Evolutionary conservation across 2,329 filamentous ascomycete genomes (phyloP).

Genomic region (Colletotrichum karsti): DNA sequence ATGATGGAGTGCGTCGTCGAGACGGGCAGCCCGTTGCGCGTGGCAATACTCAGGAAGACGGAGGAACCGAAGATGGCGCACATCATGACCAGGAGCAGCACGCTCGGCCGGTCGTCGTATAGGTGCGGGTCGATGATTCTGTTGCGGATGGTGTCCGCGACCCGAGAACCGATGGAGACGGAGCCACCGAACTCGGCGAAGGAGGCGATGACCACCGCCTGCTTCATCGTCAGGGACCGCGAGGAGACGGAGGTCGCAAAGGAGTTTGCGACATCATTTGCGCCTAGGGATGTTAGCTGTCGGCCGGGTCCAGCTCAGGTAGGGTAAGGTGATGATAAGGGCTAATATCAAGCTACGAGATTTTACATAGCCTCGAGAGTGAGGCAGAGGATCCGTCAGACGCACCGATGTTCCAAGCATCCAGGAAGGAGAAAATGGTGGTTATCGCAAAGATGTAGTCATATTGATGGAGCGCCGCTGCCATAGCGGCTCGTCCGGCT

Average conservation of each 20-base stretch:
- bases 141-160: slow-evolving; percentile 55
- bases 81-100: slow-evolving; percentile 63
- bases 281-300: slow-evolving; percentile 39
- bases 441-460: slow-evolving; percentile 72
- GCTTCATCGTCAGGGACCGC: slow-evolving; percentile 54
- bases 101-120: slow-evolving; percentile 52
- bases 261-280: slow-evolving; percentile 59
- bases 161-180: slow-evolving; percentile 45
- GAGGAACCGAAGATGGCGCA: slow-evolving; percentile 60
- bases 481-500: slow-evolving; percentile 35
- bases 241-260: slow-evolving; percentile 57
- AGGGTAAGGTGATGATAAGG: slow-evolving; percentile 67
- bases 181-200: slow-evolving; percentile 54
- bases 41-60: slow-evolving; percentile 61
- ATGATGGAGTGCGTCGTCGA: slow-evolving; percentile 64
- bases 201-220: slow-evolving; percentile 52
- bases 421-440: slow-evolving; percentile 71
- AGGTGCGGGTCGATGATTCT: slow-evolving; percentile 53
- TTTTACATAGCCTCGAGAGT: too few relatives aligned
- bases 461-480: slow-evolving; percentile 56
- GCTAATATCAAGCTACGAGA: too few relatives aligned
- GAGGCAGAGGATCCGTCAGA: too few relatives aligned
- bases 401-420: slow-evolving; percentile 73
- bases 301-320: slow-evolving; percentile 33
- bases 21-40: slow-evolving; percentile 59